phyloP scores from a whole-genome alignment of 1,284 basidiomycete species.

The Sanguinoderma infundibulare region DNA sequence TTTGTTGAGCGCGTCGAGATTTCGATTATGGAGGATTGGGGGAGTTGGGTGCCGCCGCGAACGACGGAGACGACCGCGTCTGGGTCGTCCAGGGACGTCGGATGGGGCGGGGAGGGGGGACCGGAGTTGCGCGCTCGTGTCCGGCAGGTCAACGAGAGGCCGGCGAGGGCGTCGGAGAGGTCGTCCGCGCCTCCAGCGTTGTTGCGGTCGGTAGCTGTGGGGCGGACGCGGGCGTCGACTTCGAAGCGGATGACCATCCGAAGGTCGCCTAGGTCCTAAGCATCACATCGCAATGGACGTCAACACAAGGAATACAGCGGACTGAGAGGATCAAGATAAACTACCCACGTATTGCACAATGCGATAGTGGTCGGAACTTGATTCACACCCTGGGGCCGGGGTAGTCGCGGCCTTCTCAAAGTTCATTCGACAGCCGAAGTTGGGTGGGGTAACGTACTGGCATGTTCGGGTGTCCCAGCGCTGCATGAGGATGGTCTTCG shows the following conservation, averaged over 20 bases:
- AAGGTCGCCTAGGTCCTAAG: slow-evolving; percentile 34
- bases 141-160: slow-evolving; percentile 1
- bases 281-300: not conserved
- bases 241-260: slow-evolving; percentile 35
- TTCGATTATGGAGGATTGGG: slow-evolving; percentile 51
- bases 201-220: not conserved
- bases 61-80: slow-evolving; percentile 20
- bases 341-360: slow-evolving; percentile 54
- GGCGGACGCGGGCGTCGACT: slow-evolving; percentile 32
- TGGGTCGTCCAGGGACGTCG: not conserved
- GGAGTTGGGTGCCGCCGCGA: slow-evolving; percentile 43
- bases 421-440: slow-evolving; percentile 45
- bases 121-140: not conserved
- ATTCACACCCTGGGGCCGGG: slow-evolving; percentile 43
- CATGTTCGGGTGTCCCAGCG: slow-evolving; percentile 34
- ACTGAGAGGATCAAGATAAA: not conserved
- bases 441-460: not conserved
- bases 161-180: slow-evolving; percentile 5
- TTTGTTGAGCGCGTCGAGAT: slow-evolving; percentile 47
- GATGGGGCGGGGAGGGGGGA: not conserved
- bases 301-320: not conserved
- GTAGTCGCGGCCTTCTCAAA: slow-evolving; percentile 52
- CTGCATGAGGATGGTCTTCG: slow-evolving; percentile 54
- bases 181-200: slow-evolving; percentile 1
- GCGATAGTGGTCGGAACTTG: slow-evolving; percentile 50